Base-by-base conservation (phyloP, 1,284 basidiomycete genomes). In the Laetiporus sulphureus region DNA sequence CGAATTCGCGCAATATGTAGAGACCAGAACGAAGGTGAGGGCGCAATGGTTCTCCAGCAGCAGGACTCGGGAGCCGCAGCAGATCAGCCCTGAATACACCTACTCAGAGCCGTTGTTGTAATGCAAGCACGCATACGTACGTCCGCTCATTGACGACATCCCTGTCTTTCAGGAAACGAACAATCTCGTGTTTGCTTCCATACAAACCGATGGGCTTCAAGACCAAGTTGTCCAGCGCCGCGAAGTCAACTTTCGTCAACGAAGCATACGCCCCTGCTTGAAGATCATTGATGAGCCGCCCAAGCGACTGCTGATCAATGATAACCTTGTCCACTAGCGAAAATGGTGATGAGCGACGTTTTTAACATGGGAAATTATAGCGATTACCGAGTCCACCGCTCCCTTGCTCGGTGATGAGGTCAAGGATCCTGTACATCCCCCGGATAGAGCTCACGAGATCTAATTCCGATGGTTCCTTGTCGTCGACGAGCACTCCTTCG, bases 301-400 rank as follows among this genome's bases (percentile, higher is more conserved):
- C 61, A 18, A 77, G 56, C 2, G 67, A 67, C 15, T 67, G 66
- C 53, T 75, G 72, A 19, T 64, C 65, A 30, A 79, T 78, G 54
- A 80, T 68, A 32, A 80, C 65, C 52, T 81, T 80, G 45, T 77
- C 76, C 18, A 76, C 75, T 79, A 37, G 10, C 15, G 45, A 3
- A 30, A 23, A 45, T 25, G 22, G 35, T 19, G 20, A 36, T 23
- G 15, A 25, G 18, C 21, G 32, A n/a, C 21, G 2, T n/a, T n/a
- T 11, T 20, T 5, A 2, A 10, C 20, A 18, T 10, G 0, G 15
- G 4, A 36, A 2, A 15, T 35, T 4, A 35, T n/a, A n/a, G 23
- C 10, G 19, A 32, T 50, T 49, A 73, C 75, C 73, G 4, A 73
- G 59, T 8, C 77, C 75, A 2, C 72, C 66, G 32, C 66, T 73